Base-by-base conservation (phyloP, 2,329 filamentous ascomycete genomes). In the Nigrograna mackinnonii region DNA sequence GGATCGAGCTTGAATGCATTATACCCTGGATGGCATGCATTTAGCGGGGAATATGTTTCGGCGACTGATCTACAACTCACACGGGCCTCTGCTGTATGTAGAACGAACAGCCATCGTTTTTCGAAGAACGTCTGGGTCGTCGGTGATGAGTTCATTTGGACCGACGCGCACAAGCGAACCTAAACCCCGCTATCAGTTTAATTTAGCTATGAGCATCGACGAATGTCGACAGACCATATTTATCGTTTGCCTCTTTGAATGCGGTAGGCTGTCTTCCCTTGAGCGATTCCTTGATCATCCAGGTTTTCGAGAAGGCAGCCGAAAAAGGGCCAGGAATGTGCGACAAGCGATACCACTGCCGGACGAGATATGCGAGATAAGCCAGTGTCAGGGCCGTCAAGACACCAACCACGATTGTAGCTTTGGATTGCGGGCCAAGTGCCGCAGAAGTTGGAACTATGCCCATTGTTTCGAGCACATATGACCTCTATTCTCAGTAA, bases 1-100 rank as follows among this genome's bases (percentile, higher is more conserved):
- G 78, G 76, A 37, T 82, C 74, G 43, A 83, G 65, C 19, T 72
- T 70, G 43, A 75, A 66, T 2, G 69, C 74, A 42, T 68, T 56
- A 39, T 61, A 61, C 54, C 52, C 55, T 42, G n/a, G n/a, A n/a
- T n/a, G n/a, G n/a, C n/a, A n/a, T n/a, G n/a, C n/a, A n/a, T n/a
- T n/a, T n/a, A n/a, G n/a, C n/a, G n/a, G n/a, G n/a, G n/a, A n/a
- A n/a, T n/a, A n/a, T n/a, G n/a, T 11, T n/a, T n/a, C n/a, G n/a
- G n/a, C n/a, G n/a, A n/a, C n/a, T n/a, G n/a, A n/a, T n/a, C n/a
- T 34, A 17, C 18, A 9, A 19, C 49, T 42, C 46, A 54, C 52
- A 58, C 22, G 41, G 47, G 6, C 55, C 55, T 26, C 53, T 40
- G 4, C 49, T 48, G 35, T 75, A 77, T 1, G 57, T 57, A 2